Base-by-base conservation (phyloP, 169 alveolate species). In the Eimeria maxima region DNA sequence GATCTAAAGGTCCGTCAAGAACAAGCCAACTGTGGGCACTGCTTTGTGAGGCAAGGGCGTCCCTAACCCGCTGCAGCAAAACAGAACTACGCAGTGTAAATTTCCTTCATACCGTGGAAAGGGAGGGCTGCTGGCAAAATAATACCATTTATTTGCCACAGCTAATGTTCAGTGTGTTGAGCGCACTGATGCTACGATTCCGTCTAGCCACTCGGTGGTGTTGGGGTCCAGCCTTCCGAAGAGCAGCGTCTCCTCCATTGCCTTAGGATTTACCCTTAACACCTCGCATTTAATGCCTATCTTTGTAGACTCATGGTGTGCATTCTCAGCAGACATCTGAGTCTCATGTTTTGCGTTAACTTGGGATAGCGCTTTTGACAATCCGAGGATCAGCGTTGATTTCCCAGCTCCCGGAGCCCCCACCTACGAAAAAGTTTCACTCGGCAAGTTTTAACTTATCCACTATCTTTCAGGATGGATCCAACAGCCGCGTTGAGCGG, bases 1-100 rank as follows among this genome's bases (percentile, higher is more conserved):
- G 99, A 94, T 99, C 99, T 47, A 99, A 97, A 95, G 99, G 99
- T 33, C 99, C 99, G 96, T 99, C 99, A 60, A 99, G 97, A 47
- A 99, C 98, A 88, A 98, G 97, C 99, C 99, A 99, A 91, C 98
- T 97, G 95, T 97, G 97, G 33, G 98, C 98, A 80, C 97, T 99
- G 45, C 91, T 42, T 63, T 87, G 84, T 47, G 94, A 38, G 18
- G 63, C 94, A 87, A 65, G 65, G 27, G 94, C 94, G 83, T 87
- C 83, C 63, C 94, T 87, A 44, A 87, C 81, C 47, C 81, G 83
- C 94, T 87, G 94, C 27, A 65, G 94, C 83, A 83, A 55, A 57
- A 55, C 74, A 47, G 91, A 55, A 83, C 29, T 55, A 5, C 57
- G 29, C 91, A 83, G 47, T 33, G n/a, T 18, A 55, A 16, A 42